These are phyloP conservation scores for Amaranthus cruentus DNA, from an alignment of 148 eudicot species.

Conservation along the genomic window DNA sequence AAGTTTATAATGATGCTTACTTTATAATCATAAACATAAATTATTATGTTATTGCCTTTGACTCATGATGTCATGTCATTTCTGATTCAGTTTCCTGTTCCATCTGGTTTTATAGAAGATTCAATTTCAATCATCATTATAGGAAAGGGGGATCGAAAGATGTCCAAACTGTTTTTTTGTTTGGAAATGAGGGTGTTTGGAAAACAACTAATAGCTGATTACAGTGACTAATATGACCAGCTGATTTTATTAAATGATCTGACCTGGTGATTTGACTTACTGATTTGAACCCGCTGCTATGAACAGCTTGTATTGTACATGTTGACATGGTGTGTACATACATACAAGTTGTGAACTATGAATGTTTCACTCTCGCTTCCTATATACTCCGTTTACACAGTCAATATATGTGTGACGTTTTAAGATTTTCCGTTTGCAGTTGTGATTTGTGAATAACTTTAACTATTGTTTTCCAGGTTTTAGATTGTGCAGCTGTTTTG, in stretches of 20 bases:
- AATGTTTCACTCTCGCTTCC: neutral
- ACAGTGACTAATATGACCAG: neutral
- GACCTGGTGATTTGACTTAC: no score
- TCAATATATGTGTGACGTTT: no score
- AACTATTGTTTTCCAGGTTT: conserved; percentile 24
- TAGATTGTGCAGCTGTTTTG: conserved; percentile 4
- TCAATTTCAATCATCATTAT: neutral
- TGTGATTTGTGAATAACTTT: neutral
- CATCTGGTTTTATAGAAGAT: neutral
- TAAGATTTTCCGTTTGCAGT: neutral
- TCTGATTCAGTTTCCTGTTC: neutral
- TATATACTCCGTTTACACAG: neutral
- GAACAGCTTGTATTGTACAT: no score
- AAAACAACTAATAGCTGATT: no score
- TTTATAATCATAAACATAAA: no score
- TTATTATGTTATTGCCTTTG: neutral
- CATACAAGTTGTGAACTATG: neutral
- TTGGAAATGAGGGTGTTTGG: no score
- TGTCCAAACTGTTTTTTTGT: neutral
- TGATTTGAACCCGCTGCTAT: no score
- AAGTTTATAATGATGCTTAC: no score
- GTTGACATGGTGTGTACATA: no score
- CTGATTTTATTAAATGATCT: neutral
- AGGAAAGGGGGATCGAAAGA: no score
- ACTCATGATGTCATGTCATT: neutral